Evolutionary conservation across 2,329 filamentous ascomycete genomes (phyloP).

Genomic region (Gaeumannomyces sp.): DNA sequence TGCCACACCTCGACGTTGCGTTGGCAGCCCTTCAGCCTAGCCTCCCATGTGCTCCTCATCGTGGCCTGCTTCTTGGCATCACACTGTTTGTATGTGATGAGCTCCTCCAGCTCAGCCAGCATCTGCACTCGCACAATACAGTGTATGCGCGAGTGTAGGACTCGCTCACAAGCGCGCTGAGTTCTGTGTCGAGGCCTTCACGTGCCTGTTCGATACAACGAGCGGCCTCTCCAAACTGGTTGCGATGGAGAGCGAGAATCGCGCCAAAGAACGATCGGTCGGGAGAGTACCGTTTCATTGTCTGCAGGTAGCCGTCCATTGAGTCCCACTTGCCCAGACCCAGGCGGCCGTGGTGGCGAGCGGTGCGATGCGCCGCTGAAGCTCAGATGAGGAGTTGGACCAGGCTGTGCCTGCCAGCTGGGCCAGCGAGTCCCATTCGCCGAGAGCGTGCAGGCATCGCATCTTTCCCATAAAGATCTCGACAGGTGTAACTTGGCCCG

Average conservation of each 20-base stretch:
- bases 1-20: conserved; percentile 98
- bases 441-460: conserved; percentile 92
- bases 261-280: conserved; percentile 97
- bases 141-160: conserved; percentile 97
- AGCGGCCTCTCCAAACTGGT: conserved; percentile 90
- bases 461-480: conserved; percentile 99
- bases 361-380: conserved; percentile 85
- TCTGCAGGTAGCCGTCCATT: conserved; percentile 94
- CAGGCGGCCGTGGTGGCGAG: conserved; percentile 93
- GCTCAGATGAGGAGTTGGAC: conserved; percentile 80
- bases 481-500: conserved; percentile 58
- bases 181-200: conserved; percentile 89
- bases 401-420: conserved; percentile 87
- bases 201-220: conserved; percentile 84
- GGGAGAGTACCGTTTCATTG: conserved; percentile 89
- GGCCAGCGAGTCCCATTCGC: conserved; percentile 93
- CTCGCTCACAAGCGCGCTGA: conserved; percentile 94
- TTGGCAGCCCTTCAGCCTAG: conserved; percentile 87
- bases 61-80: conserved; percentile 83
- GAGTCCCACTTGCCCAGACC: conserved; percentile 94
- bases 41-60: conserved; percentile 94
- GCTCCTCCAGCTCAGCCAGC: conserved; percentile 96
- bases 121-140: conserved; percentile 97
- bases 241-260: conserved; percentile 88
- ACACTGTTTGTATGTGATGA: conserved; percentile 95